phyloP scores from a whole-genome alignment of 2,329 filamentous ascomycete species.

The Epichloe scottii region DNA sequence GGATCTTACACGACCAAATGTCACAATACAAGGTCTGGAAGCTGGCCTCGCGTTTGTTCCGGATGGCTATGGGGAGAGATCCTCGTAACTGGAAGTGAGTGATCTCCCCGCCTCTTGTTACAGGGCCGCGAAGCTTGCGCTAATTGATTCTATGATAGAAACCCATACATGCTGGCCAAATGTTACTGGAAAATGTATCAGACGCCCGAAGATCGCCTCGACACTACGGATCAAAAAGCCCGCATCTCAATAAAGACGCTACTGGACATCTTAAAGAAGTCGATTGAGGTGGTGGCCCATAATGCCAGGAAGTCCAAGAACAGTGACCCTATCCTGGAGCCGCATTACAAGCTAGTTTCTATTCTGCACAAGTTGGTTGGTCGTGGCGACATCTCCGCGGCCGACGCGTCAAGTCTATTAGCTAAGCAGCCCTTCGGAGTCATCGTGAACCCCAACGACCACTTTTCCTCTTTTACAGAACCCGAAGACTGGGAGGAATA shows the following conservation, averaged over 20 bases:
- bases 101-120: background rate
- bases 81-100: slow-evolving; percentile 46
- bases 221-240: slow-evolving; percentile 26
- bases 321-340: slow-evolving; percentile 73
- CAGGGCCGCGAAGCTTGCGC: background rate
- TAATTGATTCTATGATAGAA: slow-evolving; percentile 25
- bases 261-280: slow-evolving; percentile 36
- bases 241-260: slow-evolving; percentile 25
- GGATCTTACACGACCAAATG: slow-evolving; percentile 42
- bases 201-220: slow-evolving; percentile 31
- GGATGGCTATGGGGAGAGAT: slow-evolving; percentile 40
- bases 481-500: slow-evolving; percentile 49
- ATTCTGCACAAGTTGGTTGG: slow-evolving; percentile 70
- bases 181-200: slow-evolving; percentile 54
- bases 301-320: slow-evolving; percentile 41
- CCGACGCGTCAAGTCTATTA: slow-evolving; percentile 38
- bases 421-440: slow-evolving; percentile 42
- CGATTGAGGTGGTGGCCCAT: slow-evolving; percentile 37
- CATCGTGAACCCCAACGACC: slow-evolving; percentile 19
- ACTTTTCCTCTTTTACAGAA: slow-evolving; percentile 22
- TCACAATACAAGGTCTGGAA: slow-evolving; percentile 49
- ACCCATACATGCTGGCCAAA: slow-evolving; percentile 48
- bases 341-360: slow-evolving; percentile 82
- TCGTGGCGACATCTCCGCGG: slow-evolving; percentile 32
- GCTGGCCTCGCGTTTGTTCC: slow-evolving; percentile 43